These are phyloP conservation scores for Spiraea crenata DNA, from an alignment of 331 rosid genomes.

Conservation along the genomic window DNA sequence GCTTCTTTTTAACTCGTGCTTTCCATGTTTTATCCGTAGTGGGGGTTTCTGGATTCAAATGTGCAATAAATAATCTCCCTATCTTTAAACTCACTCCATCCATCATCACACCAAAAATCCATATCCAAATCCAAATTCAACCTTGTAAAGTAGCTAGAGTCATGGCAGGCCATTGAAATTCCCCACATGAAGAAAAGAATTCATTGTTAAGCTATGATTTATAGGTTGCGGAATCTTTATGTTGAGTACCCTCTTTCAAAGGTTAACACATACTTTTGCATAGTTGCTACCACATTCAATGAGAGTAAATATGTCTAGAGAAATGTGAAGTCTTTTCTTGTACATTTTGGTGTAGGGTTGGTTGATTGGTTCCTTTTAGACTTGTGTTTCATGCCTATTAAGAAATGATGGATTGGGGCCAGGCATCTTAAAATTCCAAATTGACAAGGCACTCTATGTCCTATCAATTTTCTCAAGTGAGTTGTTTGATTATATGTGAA, in stretches of 20 bases:
- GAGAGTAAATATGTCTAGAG: neutral
- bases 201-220: conserved; percentile 49
- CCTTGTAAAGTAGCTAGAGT: conserved; percentile 42
- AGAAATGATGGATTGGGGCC: conserved; percentile 7
- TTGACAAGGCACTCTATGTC: conserved; percentile 11
- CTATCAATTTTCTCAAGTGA: neutral
- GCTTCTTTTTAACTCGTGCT: conserved; percentile 36
- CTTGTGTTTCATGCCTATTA: conserved; percentile 8
- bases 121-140: conserved; percentile 30
- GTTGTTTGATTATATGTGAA: neutral
- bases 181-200: conserved; percentile 37
- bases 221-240: conserved; percentile 52
- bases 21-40: conserved; percentile 46
- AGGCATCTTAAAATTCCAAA: neutral
- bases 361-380: neutral
- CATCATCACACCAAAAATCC: conserved; percentile 1
- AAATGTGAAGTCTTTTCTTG: neutral
- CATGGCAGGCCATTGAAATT: conserved; percentile 64
- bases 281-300: conserved; percentile 14
- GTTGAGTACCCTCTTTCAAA: conserved; percentile 51
- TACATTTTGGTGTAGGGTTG: neutral
- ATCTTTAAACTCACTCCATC: conserved; percentile 53
- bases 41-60: conserved; percentile 43
- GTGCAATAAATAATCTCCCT: conserved; percentile 48
- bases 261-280: conserved; percentile 29